Evolutionary conservation across 2,329 filamentous ascomycete genomes (phyloP).

Genomic region (Penicillium sp.): DNA sequence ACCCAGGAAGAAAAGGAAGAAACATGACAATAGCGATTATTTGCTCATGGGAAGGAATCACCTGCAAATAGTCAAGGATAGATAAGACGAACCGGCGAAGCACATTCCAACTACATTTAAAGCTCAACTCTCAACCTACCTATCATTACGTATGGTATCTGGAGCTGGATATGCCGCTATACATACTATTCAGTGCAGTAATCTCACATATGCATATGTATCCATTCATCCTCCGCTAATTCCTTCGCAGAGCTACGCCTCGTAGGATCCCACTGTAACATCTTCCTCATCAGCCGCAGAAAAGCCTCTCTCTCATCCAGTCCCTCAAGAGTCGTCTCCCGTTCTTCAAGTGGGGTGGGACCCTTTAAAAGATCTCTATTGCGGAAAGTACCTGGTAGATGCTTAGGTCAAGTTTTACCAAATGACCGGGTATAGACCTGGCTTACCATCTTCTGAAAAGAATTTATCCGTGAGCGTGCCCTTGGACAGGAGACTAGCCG

Average conservation of each 20-base stretch:
- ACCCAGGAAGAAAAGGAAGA: too few species aligned
- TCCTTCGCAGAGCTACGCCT: slow-evolving; percentile 30
- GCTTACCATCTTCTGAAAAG: slow-evolving; percentile 39
- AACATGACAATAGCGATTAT: too few species aligned
- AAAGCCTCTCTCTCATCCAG: slow-evolving; percentile 27
- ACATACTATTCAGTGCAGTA: too few species aligned
- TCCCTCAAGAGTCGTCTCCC: slow-evolving; percentile 36
- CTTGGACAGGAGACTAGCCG: slow-evolving; percentile 30
- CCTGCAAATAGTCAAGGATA: too few species aligned
- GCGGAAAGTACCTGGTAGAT: slow-evolving; percentile 20
- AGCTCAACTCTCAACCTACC: too few species aligned
- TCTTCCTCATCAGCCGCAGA: slow-evolving; percentile 32
- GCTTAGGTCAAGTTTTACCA: not conserved
- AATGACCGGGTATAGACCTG: too few species aligned
- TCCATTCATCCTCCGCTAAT: slow-evolving; percentile 28
- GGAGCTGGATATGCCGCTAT: too few species aligned
- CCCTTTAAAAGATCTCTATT: too few species aligned
- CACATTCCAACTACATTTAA: too few species aligned
- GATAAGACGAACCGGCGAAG: too few species aligned
- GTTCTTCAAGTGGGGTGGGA: slow-evolving; percentile 31
- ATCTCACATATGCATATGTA: slow-evolving; percentile 9
- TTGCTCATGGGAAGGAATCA: too few species aligned
- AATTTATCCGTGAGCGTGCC: slow-evolving; percentile 35
- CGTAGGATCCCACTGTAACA: slow-evolving; percentile 34
- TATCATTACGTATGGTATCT: too few species aligned